Conservation (phyloP, 2,329 filamentous ascomycete genomes). For the Thelonectria discophora region DNA sequence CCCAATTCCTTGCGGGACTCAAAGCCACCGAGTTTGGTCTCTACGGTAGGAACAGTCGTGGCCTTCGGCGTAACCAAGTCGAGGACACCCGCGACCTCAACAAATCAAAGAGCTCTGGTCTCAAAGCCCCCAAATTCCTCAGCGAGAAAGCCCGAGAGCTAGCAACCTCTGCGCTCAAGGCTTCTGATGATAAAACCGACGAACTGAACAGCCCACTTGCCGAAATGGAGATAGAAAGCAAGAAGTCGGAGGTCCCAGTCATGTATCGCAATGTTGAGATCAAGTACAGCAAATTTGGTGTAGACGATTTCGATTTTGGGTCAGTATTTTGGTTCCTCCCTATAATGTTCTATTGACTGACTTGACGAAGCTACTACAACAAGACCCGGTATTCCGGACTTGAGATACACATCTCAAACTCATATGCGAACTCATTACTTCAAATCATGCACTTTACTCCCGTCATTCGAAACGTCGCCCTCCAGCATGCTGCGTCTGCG, state of each 20-base stretch:
- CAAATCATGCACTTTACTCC: slow-evolving; percentile 94
- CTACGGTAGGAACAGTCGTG: slow-evolving; percentile 80
- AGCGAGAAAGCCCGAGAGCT: slow-evolving; percentile 88
- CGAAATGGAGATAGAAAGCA: slow-evolving; percentile 75
- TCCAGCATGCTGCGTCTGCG: slow-evolving; percentile 86
- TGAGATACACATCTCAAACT: slow-evolving; percentile 96
- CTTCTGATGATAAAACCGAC: slow-evolving; percentile 54
- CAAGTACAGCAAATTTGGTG: slow-evolving; percentile 98
- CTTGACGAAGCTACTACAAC: slow-evolving; percentile 80
- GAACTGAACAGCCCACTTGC: slow-evolving; percentile 73
- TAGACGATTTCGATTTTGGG: slow-evolving; percentile 99
- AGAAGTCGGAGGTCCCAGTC: slow-evolving; percentile 82
- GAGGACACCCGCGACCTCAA: slow-evolving; percentile 76
- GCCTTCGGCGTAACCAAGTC: slow-evolving; percentile 80
- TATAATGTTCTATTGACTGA: slow-evolving; percentile 26
- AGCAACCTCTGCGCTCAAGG: slow-evolving; percentile 54
- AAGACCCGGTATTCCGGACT: slow-evolving; percentile 90
- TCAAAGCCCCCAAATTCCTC: slow-evolving; percentile 86
- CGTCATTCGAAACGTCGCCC: slow-evolving; percentile 83
- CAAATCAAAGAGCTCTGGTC: slow-evolving; percentile 66
- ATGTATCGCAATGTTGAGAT: slow-evolving; percentile 97
- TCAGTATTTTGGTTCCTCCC: slow-evolving; percentile 44
- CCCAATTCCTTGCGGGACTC: slow-evolving; percentile 72
- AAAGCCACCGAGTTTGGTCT: slow-evolving; percentile 78
- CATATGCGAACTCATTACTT: slow-evolving; percentile 91